phyloP scores from a whole-genome alignment of 2,329 filamentous ascomycete species.

The Claviceps sp. region DNA sequence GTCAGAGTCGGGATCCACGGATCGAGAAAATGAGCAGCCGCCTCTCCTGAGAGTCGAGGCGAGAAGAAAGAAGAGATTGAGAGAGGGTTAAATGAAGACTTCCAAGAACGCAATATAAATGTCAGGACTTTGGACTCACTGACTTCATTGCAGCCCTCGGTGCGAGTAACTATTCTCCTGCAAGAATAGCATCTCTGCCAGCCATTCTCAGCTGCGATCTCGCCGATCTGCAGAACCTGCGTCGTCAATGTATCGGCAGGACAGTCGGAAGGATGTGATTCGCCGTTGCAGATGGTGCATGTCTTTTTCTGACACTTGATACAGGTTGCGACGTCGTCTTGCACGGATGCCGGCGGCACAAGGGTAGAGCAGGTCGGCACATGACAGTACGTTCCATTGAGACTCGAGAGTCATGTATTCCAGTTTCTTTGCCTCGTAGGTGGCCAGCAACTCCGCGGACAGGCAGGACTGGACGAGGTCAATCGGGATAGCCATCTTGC shows the following conservation, averaged over 20 bases:
- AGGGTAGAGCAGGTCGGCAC: constrained; percentile 29
- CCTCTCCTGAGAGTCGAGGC: background rate
- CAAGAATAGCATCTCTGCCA: constrained; percentile 41
- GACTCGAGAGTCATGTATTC: constrained; percentile 33
- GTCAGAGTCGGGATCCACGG: too few relatives aligned
- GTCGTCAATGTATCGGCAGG: constrained; percentile 27
- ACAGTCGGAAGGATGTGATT: constrained; percentile 32
- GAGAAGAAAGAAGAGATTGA: too few relatives aligned
- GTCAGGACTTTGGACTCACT: constrained; percentile 25
- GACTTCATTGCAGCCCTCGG: constrained; percentile 42
- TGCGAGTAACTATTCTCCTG: constrained; percentile 31
- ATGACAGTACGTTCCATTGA: constrained; percentile 38
- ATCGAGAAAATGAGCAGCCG: background rate
- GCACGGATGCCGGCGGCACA: constrained; percentile 22
- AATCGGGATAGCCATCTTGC: constrained; percentile 26
- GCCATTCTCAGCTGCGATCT: constrained; percentile 26
- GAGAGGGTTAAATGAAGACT: background rate
- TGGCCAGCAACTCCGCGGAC: constrained; percentile 15
- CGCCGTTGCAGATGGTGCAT: constrained; percentile 36
- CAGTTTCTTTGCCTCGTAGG: constrained; percentile 29
- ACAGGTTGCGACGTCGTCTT: constrained; percentile 25
- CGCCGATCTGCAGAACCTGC: constrained; percentile 23
- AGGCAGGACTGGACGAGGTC: constrained; percentile 22
- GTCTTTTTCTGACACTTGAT: constrained; percentile 27
- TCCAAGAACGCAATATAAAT: background rate